Conservation (phyloP, 441 rosid genomes). For the Rhodomyrtus psidioides region DNA sequence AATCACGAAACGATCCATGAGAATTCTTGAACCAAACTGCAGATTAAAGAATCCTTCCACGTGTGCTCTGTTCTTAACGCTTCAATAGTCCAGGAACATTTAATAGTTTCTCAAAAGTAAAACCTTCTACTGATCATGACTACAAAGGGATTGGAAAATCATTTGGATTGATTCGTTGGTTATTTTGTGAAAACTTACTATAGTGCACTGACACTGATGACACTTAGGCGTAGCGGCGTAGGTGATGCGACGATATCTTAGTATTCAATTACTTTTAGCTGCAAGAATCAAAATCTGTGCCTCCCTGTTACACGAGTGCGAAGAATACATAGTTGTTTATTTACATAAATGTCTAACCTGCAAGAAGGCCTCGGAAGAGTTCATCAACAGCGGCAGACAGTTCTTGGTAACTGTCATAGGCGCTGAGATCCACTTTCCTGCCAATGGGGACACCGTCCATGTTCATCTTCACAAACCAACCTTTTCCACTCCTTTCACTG, state of each 20-base stretch:
- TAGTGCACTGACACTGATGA: background rate
- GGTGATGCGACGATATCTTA: background rate
- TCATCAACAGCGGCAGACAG: conserved; percentile 71
- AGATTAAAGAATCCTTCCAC: background rate
- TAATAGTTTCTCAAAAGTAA: background rate
- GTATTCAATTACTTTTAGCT: background rate
- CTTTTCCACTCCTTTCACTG: conserved; percentile 31
- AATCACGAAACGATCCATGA: background rate
- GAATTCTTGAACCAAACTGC: background rate
- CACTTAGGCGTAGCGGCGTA: background rate
- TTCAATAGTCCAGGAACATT: background rate
- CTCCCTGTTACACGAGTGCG: background rate
- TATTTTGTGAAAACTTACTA: background rate
- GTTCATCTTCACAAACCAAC: conserved; percentile 77
- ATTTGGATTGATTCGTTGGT: background rate
- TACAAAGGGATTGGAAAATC: background rate
- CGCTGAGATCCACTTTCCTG: conserved; percentile 82
- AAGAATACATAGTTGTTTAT: background rate
- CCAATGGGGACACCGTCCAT: conserved; percentile 98
- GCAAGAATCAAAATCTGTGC: background rate
- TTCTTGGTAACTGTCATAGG: conserved; percentile 62
- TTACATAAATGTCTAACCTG: conserved; percentile 33
- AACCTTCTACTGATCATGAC: background rate
- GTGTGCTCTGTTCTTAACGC: background rate
- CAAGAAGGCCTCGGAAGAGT: conserved; percentile 88